Base-by-base conservation (phyloP, 2,329 filamentous ascomycete genomes). In the Penicillium griseofulvum region DNA sequence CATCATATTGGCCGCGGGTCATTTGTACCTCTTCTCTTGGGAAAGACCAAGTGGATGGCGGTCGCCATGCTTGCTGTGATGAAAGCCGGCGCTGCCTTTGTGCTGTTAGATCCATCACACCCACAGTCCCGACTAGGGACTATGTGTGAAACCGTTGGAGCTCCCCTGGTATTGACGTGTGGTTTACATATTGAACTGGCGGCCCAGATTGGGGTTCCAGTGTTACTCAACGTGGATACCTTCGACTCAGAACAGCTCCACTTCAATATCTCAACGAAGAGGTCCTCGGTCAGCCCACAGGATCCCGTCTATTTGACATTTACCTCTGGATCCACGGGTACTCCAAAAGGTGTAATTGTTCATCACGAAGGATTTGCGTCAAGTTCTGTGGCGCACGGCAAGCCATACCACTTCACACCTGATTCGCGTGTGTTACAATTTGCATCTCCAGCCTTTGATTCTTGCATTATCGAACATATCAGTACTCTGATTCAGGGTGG, bases 281-380 rank as follows among this genome's bases (percentile, higher is more conserved):
- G 7, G 7, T 8, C 12, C 12, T 39, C 37, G 0, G 37, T 39
- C 12, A 8, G 7, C 12, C 12, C 37, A 39, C 37, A 39, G 12
- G 83, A 83, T 0, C 42, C 53, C 28, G 24, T 57, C n/a, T 86
- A 83, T 63, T 74, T 84, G 2, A 76, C 87, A 10, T 82, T 86
- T 59, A 80, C 78, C 2, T 79, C 79, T 5, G 79, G 80, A 0
- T 79, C 79, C n/a, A 62, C 54, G 3, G 54, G 54, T 1, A 36
- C 24, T 2, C 54, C 54, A 2, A 56, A 56, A 19, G 38, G 54
- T 29, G 49, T 49, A 10, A 39, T 56, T 44, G 38, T 54, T 22
- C 16, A 42, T 14, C 50, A 57, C 11, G 56, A 43, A 14, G 55
- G 56, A 3, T 58, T 38, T 49, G 49, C 29, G 3, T 39, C 57